Conservation (phyloP, 75 land plant genomes). For the Pseudotsuga menziesii region DNA sequence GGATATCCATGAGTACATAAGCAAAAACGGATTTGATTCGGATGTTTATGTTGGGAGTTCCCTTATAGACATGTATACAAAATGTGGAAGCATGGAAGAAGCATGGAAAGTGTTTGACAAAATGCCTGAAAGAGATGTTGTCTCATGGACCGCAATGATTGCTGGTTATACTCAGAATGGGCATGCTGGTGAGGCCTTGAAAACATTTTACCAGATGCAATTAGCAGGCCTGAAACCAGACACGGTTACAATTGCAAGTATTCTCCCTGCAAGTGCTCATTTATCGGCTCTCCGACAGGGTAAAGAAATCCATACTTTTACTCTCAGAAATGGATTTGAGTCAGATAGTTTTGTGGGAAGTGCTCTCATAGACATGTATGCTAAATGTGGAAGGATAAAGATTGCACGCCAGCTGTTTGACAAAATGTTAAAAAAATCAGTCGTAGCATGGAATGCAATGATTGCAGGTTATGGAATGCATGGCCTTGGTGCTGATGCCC, state of each 20-base stretch:
- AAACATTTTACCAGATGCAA: conserved; percentile 27
- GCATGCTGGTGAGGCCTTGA: conserved; percentile 20
- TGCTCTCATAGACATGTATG: conserved; percentile 53
- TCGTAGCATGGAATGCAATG: conserved; percentile 51
- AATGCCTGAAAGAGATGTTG: conserved; percentile 33
- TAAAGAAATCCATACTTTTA: conserved; percentile 38
- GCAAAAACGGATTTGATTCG: conserved; percentile 25
- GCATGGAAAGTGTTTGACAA: conserved; percentile 19
- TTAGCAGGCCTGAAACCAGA: conserved; percentile 21
- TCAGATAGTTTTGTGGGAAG: conserved; percentile 33
- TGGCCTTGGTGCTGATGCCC: conserved; percentile 37
- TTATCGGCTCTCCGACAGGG: conserved; percentile 33
- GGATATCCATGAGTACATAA: conserved; percentile 39
- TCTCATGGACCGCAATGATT: conserved; percentile 66
- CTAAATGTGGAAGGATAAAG: conserved; percentile 34
- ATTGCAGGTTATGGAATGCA: conserved; percentile 48
- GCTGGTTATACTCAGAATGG: conserved; percentile 41
- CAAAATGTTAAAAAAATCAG: conserved; percentile 16
- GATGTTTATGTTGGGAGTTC: conserved; percentile 47
- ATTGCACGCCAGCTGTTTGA: conserved; percentile 43
- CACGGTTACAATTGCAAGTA: conserved; percentile 30
- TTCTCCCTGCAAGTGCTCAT: conserved; percentile 33
- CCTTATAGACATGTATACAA: conserved; percentile 62
- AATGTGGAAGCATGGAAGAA: conserved; percentile 18
- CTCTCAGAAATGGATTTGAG: conserved; percentile 27